Evolutionary conservation across 1,284 basidiomycete genomes (phyloP).

Genomic region (Phylloboletellus chloephorus): DNA sequence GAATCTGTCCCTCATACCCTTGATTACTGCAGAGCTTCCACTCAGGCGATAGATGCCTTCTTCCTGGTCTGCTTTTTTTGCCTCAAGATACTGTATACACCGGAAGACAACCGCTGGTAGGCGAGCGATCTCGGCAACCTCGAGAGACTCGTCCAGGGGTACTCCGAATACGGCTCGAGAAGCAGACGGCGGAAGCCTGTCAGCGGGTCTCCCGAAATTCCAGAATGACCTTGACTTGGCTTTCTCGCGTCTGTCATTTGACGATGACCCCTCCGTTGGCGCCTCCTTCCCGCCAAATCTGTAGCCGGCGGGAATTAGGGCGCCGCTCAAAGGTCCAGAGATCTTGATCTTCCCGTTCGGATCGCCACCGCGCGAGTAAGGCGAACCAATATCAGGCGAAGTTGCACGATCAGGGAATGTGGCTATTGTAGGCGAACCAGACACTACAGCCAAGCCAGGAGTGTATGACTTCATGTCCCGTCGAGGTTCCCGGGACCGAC

Average conservation of each 20-base stretch:
- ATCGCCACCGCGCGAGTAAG: conserved; percentile 30
- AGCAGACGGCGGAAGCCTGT: conserved; percentile 40
- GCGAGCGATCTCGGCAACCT: conserved; percentile 82
- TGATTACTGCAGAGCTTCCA: conserved; percentile 91
- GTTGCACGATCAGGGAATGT: conserved; percentile 48
- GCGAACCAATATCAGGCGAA: conserved; percentile 52
- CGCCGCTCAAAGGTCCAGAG: conserved; percentile 83
- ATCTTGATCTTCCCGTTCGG: conserved; percentile 69
- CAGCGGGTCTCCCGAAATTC: conserved; percentile 65
- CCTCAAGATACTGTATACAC: conserved; percentile 86
- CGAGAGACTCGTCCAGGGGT: conserved; percentile 81
- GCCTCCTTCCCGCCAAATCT: conserved; percentile 76
- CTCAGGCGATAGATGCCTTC: conserved; percentile 97
- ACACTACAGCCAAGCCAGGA: conserved; percentile 46
- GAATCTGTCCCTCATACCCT: conserved; percentile 88
- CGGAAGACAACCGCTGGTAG: conserved; percentile 94
- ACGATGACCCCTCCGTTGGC: conserved; percentile 39
- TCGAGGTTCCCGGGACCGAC: conserved; percentile 42
- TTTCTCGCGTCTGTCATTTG: conserved; percentile 74
- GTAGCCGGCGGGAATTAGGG: conserved; percentile 82
- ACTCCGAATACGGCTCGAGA: conserved; percentile 87
- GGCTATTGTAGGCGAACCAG: conserved; percentile 39
- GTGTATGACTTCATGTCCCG: conserved; percentile 54
- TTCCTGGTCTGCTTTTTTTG: conserved; percentile 88
- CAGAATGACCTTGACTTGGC: conserved; percentile 87